Conservation (phyloP, 1,139 yeast species). For the Yamadazyma epiphylla region DNA sequence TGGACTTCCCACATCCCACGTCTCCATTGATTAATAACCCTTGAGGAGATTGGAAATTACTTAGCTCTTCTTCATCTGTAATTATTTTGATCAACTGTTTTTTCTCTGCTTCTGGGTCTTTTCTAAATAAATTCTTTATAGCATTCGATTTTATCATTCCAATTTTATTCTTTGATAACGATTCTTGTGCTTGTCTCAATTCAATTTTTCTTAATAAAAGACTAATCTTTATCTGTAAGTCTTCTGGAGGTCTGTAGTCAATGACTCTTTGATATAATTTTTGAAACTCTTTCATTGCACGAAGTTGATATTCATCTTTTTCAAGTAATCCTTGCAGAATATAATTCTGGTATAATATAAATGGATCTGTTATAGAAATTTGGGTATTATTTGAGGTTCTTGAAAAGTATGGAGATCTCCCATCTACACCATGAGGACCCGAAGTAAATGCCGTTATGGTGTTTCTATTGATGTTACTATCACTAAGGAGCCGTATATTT, state of each 20-base stretch:
- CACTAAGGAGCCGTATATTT: no score
- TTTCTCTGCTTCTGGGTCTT: constrained; percentile 26
- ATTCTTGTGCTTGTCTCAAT: constrained; percentile 24
- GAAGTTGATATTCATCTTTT: constrained; percentile 55
- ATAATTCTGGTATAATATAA: constrained; percentile 51
- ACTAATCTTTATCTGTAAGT: constrained; percentile 44
- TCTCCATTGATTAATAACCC: constrained; percentile 69
- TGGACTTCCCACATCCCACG: constrained; percentile 74
- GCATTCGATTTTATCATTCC: constrained; percentile 15
- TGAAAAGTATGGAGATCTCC: constrained; percentile 17
- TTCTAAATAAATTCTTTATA: constrained; percentile 19
- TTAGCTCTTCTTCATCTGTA: constrained; percentile 61
- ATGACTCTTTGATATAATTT: constrained; percentile 55
- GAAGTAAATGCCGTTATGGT: constrained; percentile 7
- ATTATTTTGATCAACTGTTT: constrained; percentile 43
- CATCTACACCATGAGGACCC: constrained; percentile 40
- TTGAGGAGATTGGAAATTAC: constrained; percentile 55
- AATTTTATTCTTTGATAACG: constrained; percentile 8
- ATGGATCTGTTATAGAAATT: constrained; percentile 62
- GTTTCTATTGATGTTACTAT: neutral
- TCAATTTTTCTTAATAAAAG: constrained; percentile 48
- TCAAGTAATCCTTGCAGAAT: constrained; percentile 48
- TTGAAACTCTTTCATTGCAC: constrained; percentile 65
- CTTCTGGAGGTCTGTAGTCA: constrained; percentile 57
- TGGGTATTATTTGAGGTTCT: constrained; percentile 5